phyloP scores from a whole-genome alignment of 805 yeast species.

The Candida taoyuanica region DNA sequence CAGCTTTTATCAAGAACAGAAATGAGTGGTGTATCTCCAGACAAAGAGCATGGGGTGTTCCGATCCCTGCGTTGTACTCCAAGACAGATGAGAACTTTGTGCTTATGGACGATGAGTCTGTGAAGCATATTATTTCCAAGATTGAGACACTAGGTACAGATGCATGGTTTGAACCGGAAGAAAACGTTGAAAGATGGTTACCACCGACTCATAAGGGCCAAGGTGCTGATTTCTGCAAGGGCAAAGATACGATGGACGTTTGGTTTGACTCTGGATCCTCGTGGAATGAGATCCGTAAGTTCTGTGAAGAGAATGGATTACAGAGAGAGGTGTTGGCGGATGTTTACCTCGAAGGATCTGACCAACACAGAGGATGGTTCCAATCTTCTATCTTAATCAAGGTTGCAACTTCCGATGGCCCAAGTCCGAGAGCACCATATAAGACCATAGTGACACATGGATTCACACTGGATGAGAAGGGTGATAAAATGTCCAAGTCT shows the following conservation, averaged over 20 bases:
- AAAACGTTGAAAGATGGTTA: conserved; percentile 61
- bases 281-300: conserved; percentile 61
- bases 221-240: conserved; percentile 49
- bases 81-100: conserved; percentile 54
- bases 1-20: conserved; percentile 69
- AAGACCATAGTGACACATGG: conserved; percentile 85
- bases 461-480: conserved; percentile 79
- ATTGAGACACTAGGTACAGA: conserved; percentile 62
- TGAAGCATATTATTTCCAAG: conserved; percentile 51
- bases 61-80: conserved; percentile 80
- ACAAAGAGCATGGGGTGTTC: conserved; percentile 97
- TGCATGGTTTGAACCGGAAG: conserved; percentile 69
- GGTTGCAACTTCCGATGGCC: conserved; percentile 40
- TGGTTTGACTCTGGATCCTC: conserved; percentile 98
- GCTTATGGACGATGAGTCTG: conserved; percentile 49
- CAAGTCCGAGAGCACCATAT: conserved; percentile 53
- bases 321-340: conserved; percentile 55
- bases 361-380: conserved; percentile 99
- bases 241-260: conserved; percentile 94
- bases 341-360: conserved; percentile 94
- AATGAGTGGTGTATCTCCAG: conserved; percentile 98
- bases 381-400: conserved; percentile 87
- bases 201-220: conserved; percentile 45
- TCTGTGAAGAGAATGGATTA: conserved; percentile 32
- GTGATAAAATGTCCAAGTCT: conserved; percentile 91